Conservation (phyloP, 2,329 filamentous ascomycete species). For the Fusarium luffae region DNA sequence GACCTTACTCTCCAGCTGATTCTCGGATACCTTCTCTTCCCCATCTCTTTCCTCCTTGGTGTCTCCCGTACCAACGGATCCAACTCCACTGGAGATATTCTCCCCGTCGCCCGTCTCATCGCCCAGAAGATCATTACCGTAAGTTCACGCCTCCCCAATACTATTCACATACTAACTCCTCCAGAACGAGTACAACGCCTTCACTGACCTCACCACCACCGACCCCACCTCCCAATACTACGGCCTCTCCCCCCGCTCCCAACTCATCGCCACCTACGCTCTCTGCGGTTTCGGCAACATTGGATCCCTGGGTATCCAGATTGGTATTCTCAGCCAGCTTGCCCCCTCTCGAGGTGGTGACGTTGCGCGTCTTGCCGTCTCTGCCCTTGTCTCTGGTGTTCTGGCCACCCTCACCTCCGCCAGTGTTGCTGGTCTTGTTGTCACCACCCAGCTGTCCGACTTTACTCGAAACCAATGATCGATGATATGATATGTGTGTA, state of each 20-base stretch:
- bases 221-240: conserved; percentile 70
- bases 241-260: conserved; percentile 73
- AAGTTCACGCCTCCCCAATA: conserved; percentile 46
- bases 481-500: conserved; percentile 4
- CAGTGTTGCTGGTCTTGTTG: conserved; percentile 79
- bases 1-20: conserved; percentile 78
- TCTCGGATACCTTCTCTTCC: conserved; percentile 81
- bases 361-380: conserved; percentile 79
- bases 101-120: conserved; percentile 81
- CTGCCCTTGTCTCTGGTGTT: conserved; percentile 81
- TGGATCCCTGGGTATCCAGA: conserved; percentile 87
- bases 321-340: conserved; percentile 86
- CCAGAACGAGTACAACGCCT: conserved; percentile 83
- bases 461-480: conserved; percentile 22
- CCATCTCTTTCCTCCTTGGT: conserved; percentile 82
- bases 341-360: conserved; percentile 79
- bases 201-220: conserved; percentile 61
- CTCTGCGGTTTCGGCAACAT: conserved; percentile 89
- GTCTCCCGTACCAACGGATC: conserved; percentile 63
- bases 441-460: conserved; percentile 60
- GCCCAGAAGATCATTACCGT: conserved; percentile 83
- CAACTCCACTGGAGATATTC: conserved; percentile 62
- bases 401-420: conserved; percentile 83
- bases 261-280: conserved; percentile 86
- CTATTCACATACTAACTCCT: conserved; percentile 13